A percentile compares a stretch with the other conserved stretches of the same genome.
Evolutionary conservation across 1,284 basidiomycete species (phyloP).

Genomic region (Cryptococcus hybrid): DNA sequence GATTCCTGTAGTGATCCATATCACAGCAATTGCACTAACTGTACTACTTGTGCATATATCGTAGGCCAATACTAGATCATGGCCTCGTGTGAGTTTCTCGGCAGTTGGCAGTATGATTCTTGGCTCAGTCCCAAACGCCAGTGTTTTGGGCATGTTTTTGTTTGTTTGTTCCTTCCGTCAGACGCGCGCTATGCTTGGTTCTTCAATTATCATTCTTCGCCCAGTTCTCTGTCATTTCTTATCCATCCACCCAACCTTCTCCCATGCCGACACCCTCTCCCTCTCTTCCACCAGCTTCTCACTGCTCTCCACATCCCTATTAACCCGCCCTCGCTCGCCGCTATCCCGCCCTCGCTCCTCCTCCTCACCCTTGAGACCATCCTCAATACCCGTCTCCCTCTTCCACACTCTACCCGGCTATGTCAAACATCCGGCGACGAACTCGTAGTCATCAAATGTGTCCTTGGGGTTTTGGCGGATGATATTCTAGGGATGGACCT

Average conservation of each 20-base stretch:
- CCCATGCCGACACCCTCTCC: slow-evolving; percentile 31
- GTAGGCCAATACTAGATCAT: too few species aligned
- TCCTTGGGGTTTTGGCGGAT: slow-evolving; percentile 29
- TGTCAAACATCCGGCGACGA: slow-evolving; percentile 18
- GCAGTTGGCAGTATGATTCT: too few species aligned
- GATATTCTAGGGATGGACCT: slow-evolving; percentile 7
- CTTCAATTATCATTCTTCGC: background rate
- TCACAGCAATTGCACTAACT: too few species aligned
- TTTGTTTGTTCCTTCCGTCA: background rate
- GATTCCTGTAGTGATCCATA: too few species aligned
- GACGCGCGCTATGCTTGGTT: background rate
- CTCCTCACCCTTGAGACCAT: slow-evolving; percentile 26
- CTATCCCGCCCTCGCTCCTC: slow-evolving; percentile 29
- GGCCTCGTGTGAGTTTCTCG: too few species aligned
- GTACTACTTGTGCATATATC: too few species aligned
- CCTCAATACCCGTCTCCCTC: slow-evolving; percentile 13
- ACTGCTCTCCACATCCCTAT: slow-evolving; percentile 19
- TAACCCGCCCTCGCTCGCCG: slow-evolving; percentile 13
- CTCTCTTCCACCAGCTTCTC: slow-evolving; percentile 26
- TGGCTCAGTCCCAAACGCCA: too few species aligned
- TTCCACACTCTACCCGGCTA: slow-evolving; percentile 10
- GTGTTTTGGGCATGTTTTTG: too few species aligned
- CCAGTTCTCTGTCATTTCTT: background rate
- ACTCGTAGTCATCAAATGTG: slow-evolving; percentile 23
- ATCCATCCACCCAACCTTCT: background rate